Evolutionary conservation across 371 early-diverging fungal genomes (phyloP).

Genomic region (Smittium mucronatum): DNA sequence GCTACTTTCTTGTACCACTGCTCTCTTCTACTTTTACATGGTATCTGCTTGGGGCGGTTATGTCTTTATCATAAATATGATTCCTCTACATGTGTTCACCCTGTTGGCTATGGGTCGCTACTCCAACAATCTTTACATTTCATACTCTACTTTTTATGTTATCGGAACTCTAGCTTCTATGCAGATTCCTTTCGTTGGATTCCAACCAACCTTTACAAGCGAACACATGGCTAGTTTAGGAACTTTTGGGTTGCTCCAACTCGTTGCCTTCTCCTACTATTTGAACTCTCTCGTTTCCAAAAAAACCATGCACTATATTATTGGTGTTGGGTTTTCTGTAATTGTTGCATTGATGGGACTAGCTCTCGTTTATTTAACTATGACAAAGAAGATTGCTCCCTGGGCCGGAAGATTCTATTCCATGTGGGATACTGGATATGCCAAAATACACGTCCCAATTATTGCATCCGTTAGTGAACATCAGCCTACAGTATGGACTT

Average conservation of each 20-base stretch:
- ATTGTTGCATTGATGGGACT: slow-evolving; percentile 47
- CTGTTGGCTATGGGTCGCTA: slow-evolving; percentile 92
- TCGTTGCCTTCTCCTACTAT: slow-evolving; percentile 77
- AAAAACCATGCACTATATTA: slow-evolving; percentile 50
- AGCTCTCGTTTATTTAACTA: slow-evolving; percentile 51
- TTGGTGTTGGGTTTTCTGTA: slow-evolving; percentile 39
- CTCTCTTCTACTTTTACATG: slow-evolving; percentile 97
- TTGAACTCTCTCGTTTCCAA: slow-evolving; percentile 66
- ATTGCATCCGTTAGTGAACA: slow-evolving; percentile 99
- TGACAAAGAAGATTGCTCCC: slow-evolving; percentile 84
- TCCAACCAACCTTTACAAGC: slow-evolving; percentile 89
- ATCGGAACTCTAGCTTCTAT: slow-evolving; percentile 91
- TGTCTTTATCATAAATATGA: slow-evolving; percentile 96
- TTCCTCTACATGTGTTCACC: slow-evolving; percentile 92
- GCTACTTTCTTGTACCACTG: slow-evolving; percentile 70
- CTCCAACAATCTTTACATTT: slow-evolving; percentile 81
- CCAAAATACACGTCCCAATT: slow-evolving; percentile 95
- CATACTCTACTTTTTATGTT: slow-evolving; percentile 93
- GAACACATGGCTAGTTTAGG: slow-evolving; percentile 99
- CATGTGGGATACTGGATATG: slow-evolving; percentile 97
- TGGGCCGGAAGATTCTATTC: slow-evolving; percentile 98
- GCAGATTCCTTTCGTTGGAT: slow-evolving; percentile 98
- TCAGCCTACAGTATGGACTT: slow-evolving; percentile 98
- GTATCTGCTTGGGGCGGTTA: slow-evolving; percentile 99
- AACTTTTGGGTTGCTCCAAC: slow-evolving; percentile 45